Evolutionary conservation across 2,329 filamentous ascomycete species (phyloP), one percentile per base, ranked within the genome.

Genomic region (Xylariaceae sp.): DNA sequence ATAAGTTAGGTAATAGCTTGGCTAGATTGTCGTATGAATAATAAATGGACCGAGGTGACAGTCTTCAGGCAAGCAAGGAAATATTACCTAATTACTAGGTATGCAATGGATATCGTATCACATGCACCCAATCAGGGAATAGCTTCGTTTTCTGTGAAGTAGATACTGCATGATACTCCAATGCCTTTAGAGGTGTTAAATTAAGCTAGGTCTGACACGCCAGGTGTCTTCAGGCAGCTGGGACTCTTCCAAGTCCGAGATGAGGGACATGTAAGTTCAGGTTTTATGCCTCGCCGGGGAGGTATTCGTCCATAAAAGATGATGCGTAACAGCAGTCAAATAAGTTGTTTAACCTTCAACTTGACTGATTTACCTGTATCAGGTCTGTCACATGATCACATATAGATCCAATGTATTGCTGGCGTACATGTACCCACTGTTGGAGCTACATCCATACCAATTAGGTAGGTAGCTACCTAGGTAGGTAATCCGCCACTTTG

Each of bases 131-230:
- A 48, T 21, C n/a, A 40, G 40, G 29, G 18, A 44, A 37, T 37
- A 44, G 46, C 20, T 43, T n/a, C 21, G 23, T 42, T 40, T 44
- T 40, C 23, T 48, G 48, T 46, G 41, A 60, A 20, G 48, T 53
- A n/a, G n/a, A n/a, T n/a, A 40, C 40, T 47, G 40, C 44, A 47
- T 54, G 40, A 42, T 43, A 45, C 44, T 44, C 20, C 48, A 57
- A 29, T 45, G 53, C 20, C 44, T 37, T 37, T 14, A 26, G 23
- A 26, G 32, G 32, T 37, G 3, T 12, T 29, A 29, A 29, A 12
- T 16, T 3, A 37, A 37, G 32, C 9, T 37, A 10, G 26, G 32
- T 12, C 32, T 10, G 32, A 14, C 12, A 37, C 26, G 5, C 26
- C 26, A 29, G 26, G 26, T 10, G 26, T 10, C 26, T 10, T 29